Percentiles rank a stretch among this genome's conserved stretches.
These are phyloP conservation scores for Phytophthora pseudosyringae DNA, from an alignment of 352 stramenopile genomes.

Conservation along the genomic window DNA sequence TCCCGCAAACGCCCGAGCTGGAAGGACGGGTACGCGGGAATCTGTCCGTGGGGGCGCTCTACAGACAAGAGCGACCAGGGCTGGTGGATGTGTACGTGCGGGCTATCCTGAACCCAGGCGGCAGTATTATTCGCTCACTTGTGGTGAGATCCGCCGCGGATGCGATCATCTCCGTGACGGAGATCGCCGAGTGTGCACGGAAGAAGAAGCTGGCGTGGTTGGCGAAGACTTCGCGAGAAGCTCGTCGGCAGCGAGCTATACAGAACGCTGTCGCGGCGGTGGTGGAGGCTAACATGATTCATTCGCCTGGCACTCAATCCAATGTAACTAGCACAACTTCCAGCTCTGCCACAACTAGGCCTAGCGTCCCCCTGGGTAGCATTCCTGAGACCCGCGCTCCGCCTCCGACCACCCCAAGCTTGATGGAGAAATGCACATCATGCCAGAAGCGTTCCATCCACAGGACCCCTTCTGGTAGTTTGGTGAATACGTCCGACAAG, in stretches of 20 bases:
- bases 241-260: conserved; percentile 14
- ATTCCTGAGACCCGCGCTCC: background rate
- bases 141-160: conserved; percentile 29
- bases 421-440: conserved; percentile 34
- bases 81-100: conserved; percentile 47
- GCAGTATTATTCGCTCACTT: conserved; percentile 37
- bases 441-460: conserved; percentile 34
- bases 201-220: conserved; percentile 49
- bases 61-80: conserved; percentile 40
- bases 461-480: conserved; percentile 9
- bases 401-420: background rate
- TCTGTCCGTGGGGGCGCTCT: conserved; percentile 51
- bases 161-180: conserved; percentile 36
- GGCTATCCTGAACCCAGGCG: conserved; percentile 41
- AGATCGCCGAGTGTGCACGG: conserved; percentile 36
- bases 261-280: conserved; percentile 23
- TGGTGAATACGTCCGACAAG: conserved; percentile 27
- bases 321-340: conserved; percentile 31
- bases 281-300: conserved; percentile 18
- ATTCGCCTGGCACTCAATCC: conserved; percentile 25
- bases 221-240: conserved; percentile 19
- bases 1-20: conserved; percentile 40
- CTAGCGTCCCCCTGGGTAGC: conserved; percentile 16
- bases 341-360: conserved; percentile 30
- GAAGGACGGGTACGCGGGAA: conserved; percentile 32